Conservation (phyloP, 495 filamentous ascomycete species). For the Collariella sp. region DNA sequence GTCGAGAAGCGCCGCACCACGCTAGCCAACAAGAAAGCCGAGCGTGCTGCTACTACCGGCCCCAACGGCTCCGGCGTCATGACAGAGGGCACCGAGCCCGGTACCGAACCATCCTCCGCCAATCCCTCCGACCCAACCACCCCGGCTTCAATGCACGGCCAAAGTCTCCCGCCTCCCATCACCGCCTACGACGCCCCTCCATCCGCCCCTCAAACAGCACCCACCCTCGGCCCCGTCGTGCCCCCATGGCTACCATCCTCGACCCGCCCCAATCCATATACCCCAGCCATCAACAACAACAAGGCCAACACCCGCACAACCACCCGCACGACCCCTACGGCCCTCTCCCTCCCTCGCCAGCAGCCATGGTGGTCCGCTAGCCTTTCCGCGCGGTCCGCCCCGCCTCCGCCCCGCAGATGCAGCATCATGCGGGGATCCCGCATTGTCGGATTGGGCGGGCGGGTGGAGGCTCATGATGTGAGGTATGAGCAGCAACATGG, state of each 20-base stretch:
- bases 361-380: neutral
- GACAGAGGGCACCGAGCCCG: neutral
- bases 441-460: no score
- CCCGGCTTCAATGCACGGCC: slow-evolving; percentile 7
- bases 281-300: no score
- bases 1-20: slow-evolving; percentile 44
- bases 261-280: no score
- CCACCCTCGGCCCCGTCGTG: neutral
- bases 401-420: neutral
- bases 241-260: neutral
- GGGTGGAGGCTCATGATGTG: no score
- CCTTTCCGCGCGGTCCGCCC: slow-evolving; percentile 6
- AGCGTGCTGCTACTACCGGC: slow-evolving; percentile 14
- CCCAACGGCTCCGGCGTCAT: neutral
- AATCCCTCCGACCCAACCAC: slow-evolving; percentile 15
- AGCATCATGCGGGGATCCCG: no score
- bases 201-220: neutral
- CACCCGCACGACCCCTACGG: no score
- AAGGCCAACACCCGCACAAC: no score
- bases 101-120: slow-evolving; percentile 2
- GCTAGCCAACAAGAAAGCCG: slow-evolving; percentile 41
- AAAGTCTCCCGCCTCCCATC: neutral
- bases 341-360: no score
- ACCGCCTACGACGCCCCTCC: neutral
- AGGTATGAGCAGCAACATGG: neutral